Percentiles rank a stretch among this genome's conserved stretches.
These are phyloP conservation scores for Lipomyces orientalis DNA, from an alignment of 805 yeast genomes.

Conservation along the genomic window DNA sequence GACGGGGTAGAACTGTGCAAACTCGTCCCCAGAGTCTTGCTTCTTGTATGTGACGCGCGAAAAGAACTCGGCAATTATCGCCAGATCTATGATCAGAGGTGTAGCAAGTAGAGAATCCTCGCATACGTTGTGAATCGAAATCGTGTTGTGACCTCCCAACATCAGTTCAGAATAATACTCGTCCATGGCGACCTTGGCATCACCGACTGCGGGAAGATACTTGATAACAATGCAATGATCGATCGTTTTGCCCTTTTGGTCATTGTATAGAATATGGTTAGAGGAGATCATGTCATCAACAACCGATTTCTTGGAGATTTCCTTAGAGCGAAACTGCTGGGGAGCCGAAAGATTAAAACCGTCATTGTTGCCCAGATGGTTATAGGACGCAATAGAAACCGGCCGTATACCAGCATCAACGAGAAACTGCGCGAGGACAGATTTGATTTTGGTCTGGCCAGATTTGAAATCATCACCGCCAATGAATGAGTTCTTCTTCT, in stretches of 20 bases:
- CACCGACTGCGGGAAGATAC: slow-evolving; percentile 93
- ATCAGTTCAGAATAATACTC: slow-evolving; percentile 95
- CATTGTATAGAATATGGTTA: slow-evolving; percentile 81
- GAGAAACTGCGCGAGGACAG: slow-evolving; percentile 93
- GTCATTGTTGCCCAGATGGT: slow-evolving; percentile 95
- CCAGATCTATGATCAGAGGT: slow-evolving; percentile 89
- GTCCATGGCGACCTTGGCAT: slow-evolving; percentile 97
- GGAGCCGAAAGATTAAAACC: slow-evolving; percentile 92
- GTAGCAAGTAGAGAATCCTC: slow-evolving; percentile 95
- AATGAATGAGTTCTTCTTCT: slow-evolving; percentile 71
- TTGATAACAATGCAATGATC: slow-evolving; percentile 97
- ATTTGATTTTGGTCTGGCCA: slow-evolving; percentile 94
- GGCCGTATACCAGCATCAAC: slow-evolving; percentile 98
- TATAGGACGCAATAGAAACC: slow-evolving; percentile 90
- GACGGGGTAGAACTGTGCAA: slow-evolving; percentile 78
- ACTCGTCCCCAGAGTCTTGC: slow-evolving; percentile 54
- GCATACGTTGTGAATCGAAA: slow-evolving; percentile 92
- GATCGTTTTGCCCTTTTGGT: slow-evolving; percentile 73
- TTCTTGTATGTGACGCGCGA: slow-evolving; percentile 82
- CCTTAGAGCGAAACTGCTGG: slow-evolving; percentile 92
- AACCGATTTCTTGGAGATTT: slow-evolving; percentile 89
- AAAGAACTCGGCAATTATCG: slow-evolving; percentile 87
- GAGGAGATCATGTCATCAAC: slow-evolving; percentile 93
- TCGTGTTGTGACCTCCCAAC: slow-evolving; percentile 97
- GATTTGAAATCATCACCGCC: slow-evolving; percentile 98